A percentile compares a stretch with the other conserved stretches of the same genome.
Evolutionary conservation across 495 filamentous ascomycete genomes (phyloP).

Genomic region (Jackrogersella multiformis): DNA sequence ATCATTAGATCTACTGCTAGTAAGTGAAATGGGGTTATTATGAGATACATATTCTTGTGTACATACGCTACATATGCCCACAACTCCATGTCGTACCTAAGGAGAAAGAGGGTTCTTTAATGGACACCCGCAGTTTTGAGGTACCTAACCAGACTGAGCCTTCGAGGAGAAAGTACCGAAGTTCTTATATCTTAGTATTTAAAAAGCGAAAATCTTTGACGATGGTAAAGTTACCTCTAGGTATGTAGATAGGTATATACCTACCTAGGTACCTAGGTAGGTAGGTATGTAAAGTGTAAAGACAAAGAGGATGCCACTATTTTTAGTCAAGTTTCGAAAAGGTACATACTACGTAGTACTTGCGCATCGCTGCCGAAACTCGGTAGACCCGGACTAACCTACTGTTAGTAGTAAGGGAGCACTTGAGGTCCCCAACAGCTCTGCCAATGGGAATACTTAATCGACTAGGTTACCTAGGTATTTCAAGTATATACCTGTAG

Average conservation of each 20-base stretch:
- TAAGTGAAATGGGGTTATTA: slow-evolving; percentile 7
- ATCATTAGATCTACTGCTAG: slow-evolving; percentile 11
- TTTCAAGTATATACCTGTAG: too few species aligned
- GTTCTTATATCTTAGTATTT: too few species aligned
- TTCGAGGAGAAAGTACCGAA: not conserved
- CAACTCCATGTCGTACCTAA: too few species aligned
- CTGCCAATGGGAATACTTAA: slow-evolving; percentile 1
- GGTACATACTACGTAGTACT: slow-evolving; percentile 6
- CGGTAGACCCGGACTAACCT: not conserved
- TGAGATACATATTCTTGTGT: slow-evolving; percentile 12
- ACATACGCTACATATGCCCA: not conserved
- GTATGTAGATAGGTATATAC: too few species aligned
- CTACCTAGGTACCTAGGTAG: too few species aligned
- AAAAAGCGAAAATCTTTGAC: too few species aligned
- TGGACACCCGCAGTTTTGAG: not conserved
- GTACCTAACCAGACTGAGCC: slow-evolving; percentile 4
- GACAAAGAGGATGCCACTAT: slow-evolving; percentile 13
- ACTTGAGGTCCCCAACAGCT: not conserved
- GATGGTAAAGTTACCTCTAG: too few species aligned
- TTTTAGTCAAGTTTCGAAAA: slow-evolving; percentile 17
- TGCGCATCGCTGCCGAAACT: slow-evolving; percentile 11
- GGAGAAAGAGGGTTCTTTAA: not conserved
- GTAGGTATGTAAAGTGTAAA: not conserved
- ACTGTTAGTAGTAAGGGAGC: not conserved
- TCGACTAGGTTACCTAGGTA: too few species aligned